Evolutionary conservation across 1,284 basidiomycete species (phyloP), one percentile per base, ranked within the genome.

Genomic region (Rhodotorula sp.): DNA sequence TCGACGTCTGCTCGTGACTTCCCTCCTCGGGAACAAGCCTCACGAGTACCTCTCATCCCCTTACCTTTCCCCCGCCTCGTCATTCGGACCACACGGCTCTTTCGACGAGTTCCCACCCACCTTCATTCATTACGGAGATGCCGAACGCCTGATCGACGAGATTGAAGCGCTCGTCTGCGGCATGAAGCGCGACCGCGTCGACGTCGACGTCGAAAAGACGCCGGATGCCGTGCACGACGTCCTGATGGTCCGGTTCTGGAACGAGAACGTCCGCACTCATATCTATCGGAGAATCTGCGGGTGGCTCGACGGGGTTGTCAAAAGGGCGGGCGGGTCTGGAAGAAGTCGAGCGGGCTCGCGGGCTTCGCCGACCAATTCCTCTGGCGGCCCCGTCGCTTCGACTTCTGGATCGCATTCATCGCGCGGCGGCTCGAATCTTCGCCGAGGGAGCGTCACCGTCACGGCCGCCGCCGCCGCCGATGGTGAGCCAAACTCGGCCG

Each of bases 41-140:
- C 72, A 69, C 49, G 60, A 65, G 48, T 71, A 52, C 52, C 66
- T 76, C 23, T 50, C 62, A 23, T 70, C 66, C 5, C 70, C 73
- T 0, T 76, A 74, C 62, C 69, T 76, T 34, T 74, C 72, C 12
- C 73, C 75, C 8, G 66, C 75, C 2, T 71, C 71, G 1, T 67
- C 67, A 45, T 54, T 69, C 64, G 69, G 69, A 21, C 58, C 70
- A 8, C 66, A 70, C 55, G 73, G 71, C 6, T 67, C 49, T 16
- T 76, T 76, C 58, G 50, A 34, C 31, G 14, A 47, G 18, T 76
- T 74, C 60, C 70, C 75, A 0, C 66, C 68, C 4, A 45, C 73
- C 21, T 76, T 76, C 54, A 54, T 76, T 5, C 70, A 72, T 50
- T 76, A 71, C 45, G 72, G 75, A 48, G 71, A 71, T 43, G 72